These are phyloP conservation scores for Pleurotus giganteus DNA, from an alignment of 768 basidiomycete genomes.

Conservation along the genomic window DNA sequence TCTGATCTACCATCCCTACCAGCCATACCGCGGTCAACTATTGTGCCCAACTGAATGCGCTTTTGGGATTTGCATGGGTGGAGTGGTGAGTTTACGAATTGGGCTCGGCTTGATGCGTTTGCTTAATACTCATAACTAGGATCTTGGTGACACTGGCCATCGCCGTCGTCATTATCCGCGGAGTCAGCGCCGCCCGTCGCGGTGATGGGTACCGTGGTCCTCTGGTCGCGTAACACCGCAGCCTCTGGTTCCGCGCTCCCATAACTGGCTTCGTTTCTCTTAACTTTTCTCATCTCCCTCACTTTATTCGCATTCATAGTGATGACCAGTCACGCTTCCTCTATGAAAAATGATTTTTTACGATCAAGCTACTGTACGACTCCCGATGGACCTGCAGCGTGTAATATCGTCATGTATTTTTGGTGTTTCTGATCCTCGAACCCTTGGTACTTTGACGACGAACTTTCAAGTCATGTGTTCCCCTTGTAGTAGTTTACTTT, in stretches of 20 bases:
- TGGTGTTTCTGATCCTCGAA: not conserved
- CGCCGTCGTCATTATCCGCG: conserved; percentile 57
- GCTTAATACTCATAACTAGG: conserved; percentile 35
- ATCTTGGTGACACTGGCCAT: conserved; percentile 62
- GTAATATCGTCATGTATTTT: not conserved
- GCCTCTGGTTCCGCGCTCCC: not conserved
- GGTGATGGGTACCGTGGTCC: conserved; percentile 68
- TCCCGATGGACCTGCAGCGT: not conserved
- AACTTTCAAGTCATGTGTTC: not conserved
- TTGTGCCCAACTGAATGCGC: conserved; percentile 75
- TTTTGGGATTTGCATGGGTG: conserved; percentile 75
- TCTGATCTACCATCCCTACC: not conserved
- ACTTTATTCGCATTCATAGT: not conserved
- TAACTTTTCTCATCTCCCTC: not conserved
- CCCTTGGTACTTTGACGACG: not conserved
- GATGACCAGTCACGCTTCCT: not conserved
- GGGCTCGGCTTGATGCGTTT: not conserved
- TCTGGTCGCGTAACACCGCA: conserved; percentile 32
- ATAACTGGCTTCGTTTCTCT: not conserved
- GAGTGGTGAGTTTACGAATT: conserved; percentile 49
- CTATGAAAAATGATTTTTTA: not conserved
- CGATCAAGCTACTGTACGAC: too few species aligned
- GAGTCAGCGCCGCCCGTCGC: conserved; percentile 52
- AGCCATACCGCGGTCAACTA: conserved; percentile 47
- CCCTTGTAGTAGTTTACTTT: not conserved